Percentiles rank a stretch among this genome's conserved stretches.
Evolutionary conservation across 768 basidiomycete species (phyloP).

Genomic region (Tremella fuciformis): DNA sequence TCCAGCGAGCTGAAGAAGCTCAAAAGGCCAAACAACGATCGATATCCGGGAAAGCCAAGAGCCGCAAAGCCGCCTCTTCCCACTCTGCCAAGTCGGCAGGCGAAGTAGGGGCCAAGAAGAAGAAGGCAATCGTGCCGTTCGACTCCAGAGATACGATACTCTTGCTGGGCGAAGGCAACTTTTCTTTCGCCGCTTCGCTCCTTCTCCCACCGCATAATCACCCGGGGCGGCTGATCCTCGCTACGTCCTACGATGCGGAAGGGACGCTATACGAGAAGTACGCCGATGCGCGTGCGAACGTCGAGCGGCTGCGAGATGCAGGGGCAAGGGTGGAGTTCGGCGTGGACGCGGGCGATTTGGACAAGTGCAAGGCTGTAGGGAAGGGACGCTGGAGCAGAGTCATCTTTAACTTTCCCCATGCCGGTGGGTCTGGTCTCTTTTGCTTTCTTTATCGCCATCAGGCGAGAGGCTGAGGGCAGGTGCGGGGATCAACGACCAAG

Average conservation of each 20-base stretch:
- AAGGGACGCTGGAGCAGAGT: conserved; percentile 65
- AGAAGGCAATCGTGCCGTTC: conserved; percentile 40
- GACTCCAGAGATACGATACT: conserved; percentile 51
- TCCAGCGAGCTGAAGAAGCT: conserved; percentile 1
- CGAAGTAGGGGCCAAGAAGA: background rate
- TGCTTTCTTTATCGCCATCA: background rate
- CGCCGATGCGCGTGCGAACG: conserved; percentile 62
- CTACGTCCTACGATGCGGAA: conserved; percentile 82
- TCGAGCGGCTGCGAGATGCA: conserved; percentile 58
- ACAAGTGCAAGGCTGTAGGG: conserved; percentile 43
- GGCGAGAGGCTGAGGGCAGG: conserved; percentile 38
- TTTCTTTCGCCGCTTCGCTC: conserved; percentile 81
- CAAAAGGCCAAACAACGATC: background rate
- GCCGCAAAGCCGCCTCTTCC: background rate
- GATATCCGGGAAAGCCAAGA: background rate
- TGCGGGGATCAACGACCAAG: conserved; percentile 81
- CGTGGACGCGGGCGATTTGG: conserved; percentile 75
- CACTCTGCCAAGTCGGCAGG: background rate
- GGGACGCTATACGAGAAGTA: conserved; percentile 76
- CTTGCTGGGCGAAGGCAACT: conserved; percentile 87
- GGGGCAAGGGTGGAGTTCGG: conserved; percentile 74
- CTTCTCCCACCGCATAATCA: conserved; percentile 60
- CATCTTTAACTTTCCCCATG: conserved; percentile 96
- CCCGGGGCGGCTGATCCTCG: conserved; percentile 67
- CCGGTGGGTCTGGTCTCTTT: conserved; percentile 61